Base-by-base conservation (phyloP, 1,284 basidiomycete genomes). In the Apiotrichum sp. region DNA sequence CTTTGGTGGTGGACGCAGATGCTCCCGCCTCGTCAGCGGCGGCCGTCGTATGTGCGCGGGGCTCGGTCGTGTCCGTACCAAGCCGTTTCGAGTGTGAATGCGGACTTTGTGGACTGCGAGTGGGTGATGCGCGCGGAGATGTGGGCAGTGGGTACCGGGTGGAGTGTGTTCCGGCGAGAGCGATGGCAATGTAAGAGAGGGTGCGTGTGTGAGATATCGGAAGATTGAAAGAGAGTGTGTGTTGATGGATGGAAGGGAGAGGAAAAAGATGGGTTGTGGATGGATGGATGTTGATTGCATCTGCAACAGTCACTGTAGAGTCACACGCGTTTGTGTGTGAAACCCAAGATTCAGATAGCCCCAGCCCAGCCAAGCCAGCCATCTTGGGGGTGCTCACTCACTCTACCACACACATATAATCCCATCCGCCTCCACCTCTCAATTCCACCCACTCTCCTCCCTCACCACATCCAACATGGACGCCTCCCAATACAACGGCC, bases 401-500 rank as follows among this genome's bases (percentile, higher is more conserved):
- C n/a, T n/a, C n/a, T n/a, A n/a, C n/a, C 22, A 22, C 22, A 22
- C 22, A 22, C 22, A 22, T 22, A 22, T 6, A 38, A 38, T 8
- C 9, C 36, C 36, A 13, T 38, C 13, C 13, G 36, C 13, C 36
- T 38, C 42, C 42, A 43, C 22, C 42, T n/a, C 42, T 22, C 42
- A n/a, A n/a, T 7, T 7, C 29, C 7, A 7, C 42, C 47, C 39
- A 40, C 38, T 29, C 35, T 13, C 42, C 38, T 31, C 34, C 5
- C 40, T 4, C 16, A 43, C 4, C 34, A 22, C 10, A 47, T 6
- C 40, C 41, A 52, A 35, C 39, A 62, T 47, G 31, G 41, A 64
- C 58, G 36, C 51, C 34, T 31, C 54, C 11, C 47, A 56, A 34
- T 66, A 61, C 53, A 62, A 59, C 40, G 68, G 66, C 10, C 58